Base-by-base conservation (phyloP, 1,284 basidiomycete species). In the Pseudozyma tsukubaensis region DNA sequence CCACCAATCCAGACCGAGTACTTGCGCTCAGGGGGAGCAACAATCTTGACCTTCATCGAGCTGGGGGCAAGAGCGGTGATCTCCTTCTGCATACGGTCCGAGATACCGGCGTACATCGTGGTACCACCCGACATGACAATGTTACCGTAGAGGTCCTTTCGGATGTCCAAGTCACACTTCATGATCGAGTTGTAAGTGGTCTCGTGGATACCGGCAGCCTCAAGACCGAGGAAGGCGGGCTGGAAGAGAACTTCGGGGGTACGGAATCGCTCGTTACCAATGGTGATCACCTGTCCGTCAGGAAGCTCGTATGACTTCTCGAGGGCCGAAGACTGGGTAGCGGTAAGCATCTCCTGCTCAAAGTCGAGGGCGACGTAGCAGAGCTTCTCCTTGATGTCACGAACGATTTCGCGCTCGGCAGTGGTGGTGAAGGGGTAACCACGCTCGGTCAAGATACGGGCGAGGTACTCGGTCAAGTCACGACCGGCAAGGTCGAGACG, bases 1-100 rank as follows among this genome's bases (percentile, higher is more conserved):
- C 96, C 95, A 89, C 96, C 95, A 84, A 98, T 98, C 95, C 95
- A 98, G 87, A 97, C 95, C 59, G 92, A 93, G 79, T 84, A 84
- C 79, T 84, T 84, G 44, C 83, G 69, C 81, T 81, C 81, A 50
- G 80, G 83, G 21, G 81, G 81, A 48, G 80, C 83, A 18, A 84
- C 80, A 56, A 83, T 83, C 83, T 84, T 85, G 88, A 96, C 92
- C 91, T 94, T 97, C 92, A 97, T 89, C 66, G 87, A 87, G 69
- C 85, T 85, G 34, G 95, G 94, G 59, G 93, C 89, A 68, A 97
- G 89, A 34, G 92, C 88, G 50, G 92, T 93, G 85, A 98, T 89
- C 88, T 97, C 95, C 89, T 95, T 96, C 88, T 95, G 94, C 94
- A 97, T 96, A 84, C 95, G 92, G 87, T 97, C 94, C 81, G 94